Base-by-base conservation (phyloP, 2,329 filamentous ascomycete species). In the Fusarium goolgardi region DNA sequence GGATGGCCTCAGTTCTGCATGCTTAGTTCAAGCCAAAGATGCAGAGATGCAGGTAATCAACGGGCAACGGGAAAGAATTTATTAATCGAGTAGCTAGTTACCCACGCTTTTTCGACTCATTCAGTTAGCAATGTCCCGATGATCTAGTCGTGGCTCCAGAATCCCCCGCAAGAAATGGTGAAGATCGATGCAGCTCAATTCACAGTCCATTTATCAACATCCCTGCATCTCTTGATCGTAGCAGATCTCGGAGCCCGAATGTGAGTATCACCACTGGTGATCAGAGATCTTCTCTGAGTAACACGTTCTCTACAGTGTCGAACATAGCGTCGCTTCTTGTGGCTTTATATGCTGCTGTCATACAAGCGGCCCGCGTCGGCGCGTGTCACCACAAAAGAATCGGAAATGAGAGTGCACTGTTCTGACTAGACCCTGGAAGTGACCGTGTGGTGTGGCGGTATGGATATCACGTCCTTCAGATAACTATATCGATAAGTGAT, bases 1-100 rank as follows among this genome's bases (percentile, higher is more conserved):
- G 46, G 46, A 40, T 29, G 47, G 47, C 34, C 34, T 51, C 47
- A 51, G 23, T 35, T 20, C n/a, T 51, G 32, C 31, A 21, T 51
- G n/a, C 3, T 6, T 18, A 15, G 34, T 25, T 50, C n/a, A 13
- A 35, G n/a, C 47, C 29, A 51, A 40, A 4, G 11, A 35, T 51
- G 23, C 34, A 40, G 23, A 15, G 23, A 50, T 39, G 46, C 13
- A 32, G 20, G 23, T 20, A 20, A 50, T 50, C 6, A 25, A 39
- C 32, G 15, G n/a, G 13, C 6, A 16, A 18, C 25, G 16, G 31
- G 8, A 4, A 23, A 23, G 18, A 25, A 49, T 18, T 5, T 11
- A 37, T 27, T 32, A 49, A 16, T 27, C 18, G 8, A 39, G 16
- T 12, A 5, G 20, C 16, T 51, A 13, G 25, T 27, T 51, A 13